Evolutionary conservation across 805 yeast species (phyloP), one percentile per base, ranked within the genome.

Genomic region (Ogataea saltuana): DNA sequence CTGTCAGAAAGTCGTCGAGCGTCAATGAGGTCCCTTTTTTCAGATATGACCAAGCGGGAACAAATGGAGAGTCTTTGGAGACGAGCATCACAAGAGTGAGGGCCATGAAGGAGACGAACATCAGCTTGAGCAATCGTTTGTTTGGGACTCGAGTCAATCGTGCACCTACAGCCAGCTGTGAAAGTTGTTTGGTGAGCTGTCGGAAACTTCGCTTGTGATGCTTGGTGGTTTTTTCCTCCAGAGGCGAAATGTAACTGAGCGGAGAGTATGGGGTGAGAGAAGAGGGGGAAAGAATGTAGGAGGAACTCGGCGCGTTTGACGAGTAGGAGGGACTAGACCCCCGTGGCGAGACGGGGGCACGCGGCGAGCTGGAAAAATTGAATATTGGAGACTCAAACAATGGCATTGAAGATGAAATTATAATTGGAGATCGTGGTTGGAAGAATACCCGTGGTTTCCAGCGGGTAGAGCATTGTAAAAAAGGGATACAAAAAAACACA

Each of bases 141-240:
- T 27, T 36, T 4, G 41, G n/a, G 21, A 33, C 34, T 30, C 45
- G 33, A 21, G 32, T 32, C 16, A 38, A 30, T 39, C 25, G 43
- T 29, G 30, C n/a, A 17, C 29, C 28, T 13, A 21, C 13, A 10
- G 26, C 43, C n/a, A n/a, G n/a, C n/a, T n/a, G n/a, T n/a, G n/a
- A n/a, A 18, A 32, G 29, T 26, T 34, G 38, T 22, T 34, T 34
- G 17, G 15, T 16, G 21, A 34, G n/a, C 10, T 34, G 38, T 4
- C 38, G 38, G 19, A 15, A 23, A 11, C 29, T n/a, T 4, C 18
- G n/a, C 11, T 16, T 23, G 4, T 28, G 38, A 12, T 12, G 15
- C 13, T 23, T 34, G 18, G 26, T n/a, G 6, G 45, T 23, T 37
- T 44, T 48, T 16, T 48, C 51, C 5, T 48, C 51, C 3, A 44